phyloP scores from a whole-genome alignment of 2,329 filamentous ascomycete species.

The Trichoderma afroharzianum region DNA sequence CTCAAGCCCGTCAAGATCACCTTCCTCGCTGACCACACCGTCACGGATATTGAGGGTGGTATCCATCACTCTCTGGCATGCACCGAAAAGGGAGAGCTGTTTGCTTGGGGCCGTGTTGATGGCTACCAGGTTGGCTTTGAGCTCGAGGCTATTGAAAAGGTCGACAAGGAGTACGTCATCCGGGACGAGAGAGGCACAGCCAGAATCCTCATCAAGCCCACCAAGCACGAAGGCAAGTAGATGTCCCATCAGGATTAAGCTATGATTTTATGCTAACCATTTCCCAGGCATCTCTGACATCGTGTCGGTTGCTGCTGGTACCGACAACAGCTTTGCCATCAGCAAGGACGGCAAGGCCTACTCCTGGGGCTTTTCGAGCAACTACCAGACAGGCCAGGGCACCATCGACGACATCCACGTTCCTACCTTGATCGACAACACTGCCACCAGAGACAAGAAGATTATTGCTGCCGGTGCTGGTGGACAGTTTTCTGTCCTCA shows the following conservation, averaged over 20 bases:
- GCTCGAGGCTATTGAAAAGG: conserved; percentile 44
- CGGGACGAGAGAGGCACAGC: conserved; percentile 60
- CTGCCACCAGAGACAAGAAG: conserved; percentile 70
- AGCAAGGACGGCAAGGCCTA: conserved; percentile 67
- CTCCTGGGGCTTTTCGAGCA: conserved; percentile 77
- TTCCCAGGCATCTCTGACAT: conserved; percentile 49
- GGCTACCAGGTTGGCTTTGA: conserved; percentile 54
- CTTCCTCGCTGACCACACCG: conserved; percentile 58
- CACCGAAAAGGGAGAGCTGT: conserved; percentile 52
- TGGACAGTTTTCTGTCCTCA: conserved; percentile 74
- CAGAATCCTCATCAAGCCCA: conserved; percentile 56
- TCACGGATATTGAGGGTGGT: conserved; percentile 66
- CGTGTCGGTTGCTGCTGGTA: conserved; percentile 55
- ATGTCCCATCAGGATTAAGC: neutral
- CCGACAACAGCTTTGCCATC: conserved; percentile 72
- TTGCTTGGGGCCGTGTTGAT: conserved; percentile 59
- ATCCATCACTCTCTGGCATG: conserved; percentile 70
- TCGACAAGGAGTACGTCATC: conserved; percentile 51
- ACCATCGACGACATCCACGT: conserved; percentile 74
- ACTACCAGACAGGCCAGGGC: conserved; percentile 76
- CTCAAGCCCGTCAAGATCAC: conserved; percentile 67
- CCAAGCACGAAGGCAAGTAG: conserved; percentile 42
- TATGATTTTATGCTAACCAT: conserved; percentile 4
- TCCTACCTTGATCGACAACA: conserved; percentile 80
- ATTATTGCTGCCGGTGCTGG: conserved; percentile 80